A percentile compares a stretch with the other conserved stretches of the same genome.
Evolutionary conservation across 2,329 filamentous ascomycete species (phyloP).

Genomic region (Nectriaceae sp.): DNA sequence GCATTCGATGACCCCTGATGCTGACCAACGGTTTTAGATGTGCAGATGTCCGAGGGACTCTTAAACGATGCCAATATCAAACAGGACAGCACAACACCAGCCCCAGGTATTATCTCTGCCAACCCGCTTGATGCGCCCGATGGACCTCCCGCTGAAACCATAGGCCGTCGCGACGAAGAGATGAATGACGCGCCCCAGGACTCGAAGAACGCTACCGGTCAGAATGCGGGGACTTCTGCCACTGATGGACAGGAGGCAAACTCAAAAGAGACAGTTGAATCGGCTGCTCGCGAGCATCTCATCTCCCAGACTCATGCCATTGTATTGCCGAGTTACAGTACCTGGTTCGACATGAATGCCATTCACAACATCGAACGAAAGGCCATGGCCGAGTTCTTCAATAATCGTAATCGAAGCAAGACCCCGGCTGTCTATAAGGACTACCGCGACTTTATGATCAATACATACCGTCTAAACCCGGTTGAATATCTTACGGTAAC

Average conservation of each 20-base stretch:
- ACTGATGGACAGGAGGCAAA: slow-evolving; percentile 60
- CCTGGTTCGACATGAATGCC: slow-evolving; percentile 97
- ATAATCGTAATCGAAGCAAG: slow-evolving; percentile 96
- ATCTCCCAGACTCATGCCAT: slow-evolving; percentile 94
- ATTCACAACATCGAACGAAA: slow-evolving; percentile 93
- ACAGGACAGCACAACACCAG: slow-evolving; percentile 62
- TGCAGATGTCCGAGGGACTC: slow-evolving; percentile 61
- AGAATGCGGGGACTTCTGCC: slow-evolving; percentile 50
- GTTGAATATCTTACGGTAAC: slow-evolving; percentile 97
- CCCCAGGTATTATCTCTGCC: slow-evolving; percentile 54
- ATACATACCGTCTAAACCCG: slow-evolving; percentile 95
- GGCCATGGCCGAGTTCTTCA: slow-evolving; percentile 97
- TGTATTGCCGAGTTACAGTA: slow-evolving; percentile 95
- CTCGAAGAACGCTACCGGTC: slow-evolving; percentile 49
- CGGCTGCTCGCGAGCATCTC: slow-evolving; percentile 86
- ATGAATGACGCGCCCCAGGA: slow-evolving; percentile 69
- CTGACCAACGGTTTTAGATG: slow-evolving; percentile 48
- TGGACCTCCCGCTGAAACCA: slow-evolving; percentile 58
- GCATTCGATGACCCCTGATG: slow-evolving; percentile 1
- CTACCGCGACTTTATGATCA: slow-evolving; percentile 99
- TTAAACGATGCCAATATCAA: slow-evolving; percentile 53
- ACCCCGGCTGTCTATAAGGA: slow-evolving; percentile 97
- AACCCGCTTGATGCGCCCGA: slow-evolving; percentile 71
- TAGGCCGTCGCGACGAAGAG: slow-evolving; percentile 71
- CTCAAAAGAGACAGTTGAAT: slow-evolving; percentile 80